Base-by-base conservation (phyloP, 2,329 filamentous ascomycete genomes). In the Colletotrichum acutatum region DNA sequence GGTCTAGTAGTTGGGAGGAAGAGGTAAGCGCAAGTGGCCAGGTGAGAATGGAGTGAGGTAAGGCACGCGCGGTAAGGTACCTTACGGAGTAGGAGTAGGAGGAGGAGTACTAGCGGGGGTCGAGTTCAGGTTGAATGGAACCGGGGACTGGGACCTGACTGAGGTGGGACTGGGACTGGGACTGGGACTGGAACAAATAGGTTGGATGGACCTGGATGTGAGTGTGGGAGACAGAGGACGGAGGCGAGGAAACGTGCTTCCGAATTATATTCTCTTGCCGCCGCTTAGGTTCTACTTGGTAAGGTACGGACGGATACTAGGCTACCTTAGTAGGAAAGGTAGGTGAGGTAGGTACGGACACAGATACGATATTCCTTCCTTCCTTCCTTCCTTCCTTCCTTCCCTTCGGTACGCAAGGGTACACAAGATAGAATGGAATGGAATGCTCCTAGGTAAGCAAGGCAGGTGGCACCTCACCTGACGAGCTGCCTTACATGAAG, bases 181-280 rank as follows among this genome's bases (percentile, higher is more conserved):
- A n/a, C n/a, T n/a, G n/a, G n/a, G 28, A 37, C 14, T 19, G 37
- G 46, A 5, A 12, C 28, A 46, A 42, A 42, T 42, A 7, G n/a
- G 28, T 9, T n/a, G 42, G 8, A 34, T 34, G 32, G 32, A 34
- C 32, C 32, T 34, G 32, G 32, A 34, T 5, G 14, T 42, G 16
- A 49, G 19, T n/a, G 42, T 49, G 42, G 19, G 42, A 49, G 22
- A 49, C 42, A n/a, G 42, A n/a, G 46, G n/a, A 26, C 61, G 61
- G 61, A 64, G 61, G n/a, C 61, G 61, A 64, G 61, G 61, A 64
- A 64, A 64, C 61, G 52, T 64, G 61, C 46, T 64, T 64, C 61
- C 61, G 61, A 26, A 9, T 53, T 34, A 53, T 53, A 37, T 42
- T 46, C 34, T 42, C 49, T 58, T 42, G 37, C 37, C 2, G 14